Evolutionary conservation across 2,329 filamentous ascomycete species (phyloP).

Genomic region (Leptographium wingfieldii): DNA sequence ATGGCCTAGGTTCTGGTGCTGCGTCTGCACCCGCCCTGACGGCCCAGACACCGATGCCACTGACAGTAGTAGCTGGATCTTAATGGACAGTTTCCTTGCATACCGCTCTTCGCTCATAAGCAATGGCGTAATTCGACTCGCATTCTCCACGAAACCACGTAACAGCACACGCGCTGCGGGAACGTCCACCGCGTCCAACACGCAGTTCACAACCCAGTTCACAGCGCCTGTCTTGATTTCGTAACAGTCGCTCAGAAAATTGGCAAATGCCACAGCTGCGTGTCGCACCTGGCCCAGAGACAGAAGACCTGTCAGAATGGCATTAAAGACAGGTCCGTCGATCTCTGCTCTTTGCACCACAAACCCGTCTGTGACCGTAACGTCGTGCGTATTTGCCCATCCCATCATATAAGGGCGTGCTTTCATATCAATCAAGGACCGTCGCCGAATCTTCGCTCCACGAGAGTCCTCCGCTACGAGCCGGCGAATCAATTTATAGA

Average conservation of each 20-base stretch:
- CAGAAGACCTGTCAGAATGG: slow-evolving; percentile 35
- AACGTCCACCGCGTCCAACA: slow-evolving; percentile 26
- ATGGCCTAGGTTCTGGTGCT: not conserved
- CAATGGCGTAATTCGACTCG: slow-evolving; percentile 11
- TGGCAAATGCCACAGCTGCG: slow-evolving; percentile 28
- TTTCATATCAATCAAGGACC: slow-evolving; percentile 11
- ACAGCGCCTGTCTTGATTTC: slow-evolving; percentile 27
- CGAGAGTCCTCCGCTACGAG: slow-evolving; percentile 30
- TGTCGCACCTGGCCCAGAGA: slow-evolving; percentile 32
- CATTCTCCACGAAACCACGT: slow-evolving; percentile 18
- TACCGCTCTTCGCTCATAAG: slow-evolving; percentile 5
- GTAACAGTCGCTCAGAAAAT: slow-evolving; percentile 12
- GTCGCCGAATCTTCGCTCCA: slow-evolving; percentile 24
- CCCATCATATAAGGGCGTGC: not conserved
- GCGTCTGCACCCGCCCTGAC: not conserved
- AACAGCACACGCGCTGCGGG: slow-evolving; percentile 22
- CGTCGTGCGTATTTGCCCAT: slow-evolving; percentile 18
- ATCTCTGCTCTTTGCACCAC: slow-evolving; percentile 28
- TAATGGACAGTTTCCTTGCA: slow-evolving; percentile 5
- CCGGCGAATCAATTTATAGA: slow-evolving; percentile 31
- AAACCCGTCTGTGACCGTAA: slow-evolving; percentile 19
- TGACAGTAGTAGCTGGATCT: slow-evolving; percentile 9
- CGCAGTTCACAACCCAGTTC: slow-evolving; percentile 28
- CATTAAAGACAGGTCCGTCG: slow-evolving; percentile 27
- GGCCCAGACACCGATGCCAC: slow-evolving; percentile 5